Evolutionary conservation across 1,284 basidiomycete species (phyloP), one percentile per base, ranked within the genome.

Genomic region (Irpex sp.): DNA sequence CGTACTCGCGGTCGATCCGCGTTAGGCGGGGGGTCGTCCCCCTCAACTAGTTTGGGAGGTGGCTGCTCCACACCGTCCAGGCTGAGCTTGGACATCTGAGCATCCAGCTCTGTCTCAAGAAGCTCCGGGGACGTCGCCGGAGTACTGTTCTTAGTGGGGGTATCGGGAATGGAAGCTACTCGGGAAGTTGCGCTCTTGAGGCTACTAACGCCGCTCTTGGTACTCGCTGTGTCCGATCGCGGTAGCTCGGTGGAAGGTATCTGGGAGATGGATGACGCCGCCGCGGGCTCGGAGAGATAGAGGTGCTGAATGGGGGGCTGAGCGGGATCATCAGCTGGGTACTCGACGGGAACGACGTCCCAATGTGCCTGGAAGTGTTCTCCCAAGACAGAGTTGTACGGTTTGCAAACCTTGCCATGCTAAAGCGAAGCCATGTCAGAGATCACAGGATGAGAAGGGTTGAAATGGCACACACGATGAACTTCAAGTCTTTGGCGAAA

Each of bases 401-500:
- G 95, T 75, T 98, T 98, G 82, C 93, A 94, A 17, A 97, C 85
- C 75, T 93, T 93, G 52, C 94, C 93, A 64, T 92, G 87, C 92
- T 93, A 68, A 6, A 59, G 15, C 26, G 2, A 40, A 2, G 17
- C 26, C 26, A n/a, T 58, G 58, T 36, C 47, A 58, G 13, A 7
- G 57, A 19, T 13, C 9, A 34, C 21, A 52, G 26, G 19, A 48
- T 21, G 34, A n/a, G 15, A 34, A 56, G 54, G 11, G 13, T n/a
- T 6, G 15, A 55, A 13, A 44, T 44, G 13, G 34, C 84, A 44
- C 89, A 73, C 70, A 93, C 92, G 63, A 97, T 83, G 70, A 95
- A 97, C 78, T 97, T 97, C 74, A 97, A 89, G 73, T 99, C 96
- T 76, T 98, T 98, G 59, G 94, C 93, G 75, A 96, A 95, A 8